Evolutionary conservation across 1,284 basidiomycete genomes (phyloP), one percentile per base, ranked within the genome.

Genomic region (Thecaphora thlaspeos): DNA sequence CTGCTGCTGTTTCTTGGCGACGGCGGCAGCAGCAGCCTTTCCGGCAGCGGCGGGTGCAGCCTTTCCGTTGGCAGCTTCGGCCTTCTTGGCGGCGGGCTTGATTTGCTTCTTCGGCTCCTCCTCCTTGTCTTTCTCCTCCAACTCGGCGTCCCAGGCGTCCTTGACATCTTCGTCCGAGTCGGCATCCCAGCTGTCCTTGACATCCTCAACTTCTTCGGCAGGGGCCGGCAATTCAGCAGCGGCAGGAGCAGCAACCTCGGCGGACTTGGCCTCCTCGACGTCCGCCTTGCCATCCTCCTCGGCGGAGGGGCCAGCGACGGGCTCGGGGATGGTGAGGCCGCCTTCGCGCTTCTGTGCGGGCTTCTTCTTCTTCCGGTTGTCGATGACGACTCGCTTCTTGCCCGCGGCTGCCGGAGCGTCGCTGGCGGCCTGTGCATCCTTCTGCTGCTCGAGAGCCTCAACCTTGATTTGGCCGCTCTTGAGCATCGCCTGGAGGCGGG

Each of bases 401-500:
- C 80, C 78, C 26, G 68, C 52, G 38, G 80, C 68, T 30, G 81
- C 79, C 5, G 76, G 81, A 49, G 78, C 80, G 11, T 18, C 43
- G 26, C 67, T 52, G 39, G 80, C 68, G 18, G 40, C 44, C 24
- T 48, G 43, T 12, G 54, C 42, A n/a, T 57, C 52, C 49, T 61
- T 60, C 51, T 79, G 80, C 44, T 80, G 83, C 22, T 82, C 80
- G 38, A 97, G 82, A 55, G 90, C 95, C 65, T 93, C 92, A 60
- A 98, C 88, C 70, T 88, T 87, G 51, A 91, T 88, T 45, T 74
- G 71, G 43, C 92, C 92, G 26, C 90, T 89, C 21, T 87, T 86
- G 46, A 98, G 83, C 53, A 98, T 84, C 3, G 94, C 94, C 79
- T 94, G 86, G 79, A 88, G 89, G 51, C 93, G 86, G 34, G 90